Base-by-base conservation (phyloP, 2,329 filamentous ascomycete species). In the Cercospora beticola region DNA sequence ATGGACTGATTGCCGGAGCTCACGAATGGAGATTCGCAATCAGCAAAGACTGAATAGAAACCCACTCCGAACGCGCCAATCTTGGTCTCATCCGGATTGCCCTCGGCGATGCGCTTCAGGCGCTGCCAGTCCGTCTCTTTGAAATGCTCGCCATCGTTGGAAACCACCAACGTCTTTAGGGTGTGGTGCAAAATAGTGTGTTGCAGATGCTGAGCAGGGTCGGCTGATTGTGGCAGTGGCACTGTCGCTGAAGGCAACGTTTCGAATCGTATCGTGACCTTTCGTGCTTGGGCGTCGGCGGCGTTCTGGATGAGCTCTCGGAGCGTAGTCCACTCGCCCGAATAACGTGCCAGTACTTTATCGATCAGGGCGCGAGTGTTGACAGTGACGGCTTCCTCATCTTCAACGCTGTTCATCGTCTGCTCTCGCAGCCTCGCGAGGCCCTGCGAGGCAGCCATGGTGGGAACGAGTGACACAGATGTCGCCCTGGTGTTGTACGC, bases 11-110 rank as follows among this genome's bases (percentile, higher is more conserved):
- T 88, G 0, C 95, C 95, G 0, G 94, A 98, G 73, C 93, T 95
- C 72, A 99, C 92, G 77, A 99, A 98, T 0, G 95, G 95, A 74
- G 97, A 93, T 80, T 99, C 96, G 78, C 94, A 99, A 79, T 99
- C 95, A 70, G 95, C 92, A 79, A 99, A 99, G 46, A 98, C 94
- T 79, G 92, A 97, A 85, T 99, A 99, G 82, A 99, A 99, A 2
- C 95, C 95, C 33, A 99, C 95, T 73, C 95, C 95, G 79, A 99
- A 99, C 3, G 95, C 96, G 65, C 95, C 95, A 75, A 99, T 99
- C 84, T 99, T 99, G 58, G 94, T 98, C 82, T 99, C 95, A 79
- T 99, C 95, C 0, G 95, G 95, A 77, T 99, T 99, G 58, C 95
- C 96, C 79, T 99, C 95, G n/a, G 95, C 96, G 71, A 99, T 99